A percentile compares a stretch with the other conserved stretches of the same genome.
Conservation (phyloP, 352 stramenopile genomes). For the Phytophthora cryptogea region DNA sequence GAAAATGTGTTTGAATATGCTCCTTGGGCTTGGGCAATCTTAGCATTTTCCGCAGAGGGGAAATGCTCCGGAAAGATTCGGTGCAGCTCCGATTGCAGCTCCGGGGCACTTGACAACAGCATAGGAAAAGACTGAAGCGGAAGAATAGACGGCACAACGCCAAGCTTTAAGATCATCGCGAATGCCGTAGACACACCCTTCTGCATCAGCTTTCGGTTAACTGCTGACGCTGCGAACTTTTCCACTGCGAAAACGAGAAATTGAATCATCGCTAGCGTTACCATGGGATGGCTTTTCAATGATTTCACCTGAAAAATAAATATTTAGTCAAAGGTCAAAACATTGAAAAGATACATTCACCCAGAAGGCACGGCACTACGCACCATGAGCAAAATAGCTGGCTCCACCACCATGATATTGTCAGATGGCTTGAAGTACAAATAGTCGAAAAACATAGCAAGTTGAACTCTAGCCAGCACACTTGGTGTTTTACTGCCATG, state of each 20-base stretch:
- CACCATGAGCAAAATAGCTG: conserved; percentile 85
- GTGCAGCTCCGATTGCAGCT: conserved; percentile 73
- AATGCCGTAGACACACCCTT: conserved; percentile 84
- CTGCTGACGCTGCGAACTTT: conserved; percentile 78
- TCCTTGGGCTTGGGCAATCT: conserved; percentile 24
- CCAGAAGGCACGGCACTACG: neutral
- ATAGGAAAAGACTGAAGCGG: conserved; percentile 81
- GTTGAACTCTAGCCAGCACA: conserved; percentile 71
- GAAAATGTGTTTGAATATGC: conserved; percentile 37
- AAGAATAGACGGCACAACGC: conserved; percentile 69
- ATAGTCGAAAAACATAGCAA: conserved; percentile 90
- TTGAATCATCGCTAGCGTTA: conserved; percentile 85
- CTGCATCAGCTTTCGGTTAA: conserved; percentile 80
- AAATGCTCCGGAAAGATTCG: conserved; percentile 88
- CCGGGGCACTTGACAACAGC: conserved; percentile 63
- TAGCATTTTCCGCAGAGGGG: conserved; percentile 57
- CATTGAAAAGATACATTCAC: neutral
- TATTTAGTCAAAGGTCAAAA: neutral
- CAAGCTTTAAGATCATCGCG: conserved; percentile 72
- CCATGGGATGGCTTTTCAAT: conserved; percentile 83
- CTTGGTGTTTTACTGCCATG: conserved; percentile 72
- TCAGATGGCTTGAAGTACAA: conserved; percentile 83
- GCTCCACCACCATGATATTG: conserved; percentile 86
- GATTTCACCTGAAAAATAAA: conserved; percentile 64
- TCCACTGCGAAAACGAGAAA: conserved; percentile 87